These are phyloP conservation scores for Cryptosporidium andersoni DNA, from an alignment of 169 alveolate genomes.

Conservation along the genomic window DNA sequence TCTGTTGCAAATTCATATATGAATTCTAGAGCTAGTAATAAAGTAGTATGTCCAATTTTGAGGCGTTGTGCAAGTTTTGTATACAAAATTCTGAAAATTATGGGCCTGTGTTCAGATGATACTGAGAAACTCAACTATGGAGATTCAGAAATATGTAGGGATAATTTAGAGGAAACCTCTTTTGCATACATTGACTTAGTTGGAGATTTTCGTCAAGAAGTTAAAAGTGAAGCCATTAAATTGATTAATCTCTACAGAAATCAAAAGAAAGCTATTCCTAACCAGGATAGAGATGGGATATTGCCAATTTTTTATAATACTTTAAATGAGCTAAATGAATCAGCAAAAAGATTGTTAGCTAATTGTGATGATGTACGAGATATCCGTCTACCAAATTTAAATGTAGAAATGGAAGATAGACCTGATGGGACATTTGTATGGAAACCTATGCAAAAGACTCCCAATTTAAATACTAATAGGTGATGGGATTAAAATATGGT, in stretches of 20 bases:
- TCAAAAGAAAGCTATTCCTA: conserved; percentile 74
- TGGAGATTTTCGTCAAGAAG: conserved; percentile 75
- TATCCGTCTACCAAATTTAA: conserved; percentile 86
- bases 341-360: conserved; percentile 79
- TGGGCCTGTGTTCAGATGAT: conserved; percentile 78
- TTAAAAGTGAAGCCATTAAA: conserved; percentile 71
- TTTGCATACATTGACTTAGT: conserved; percentile 67
- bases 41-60: conserved; percentile 69
- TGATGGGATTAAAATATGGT: too few species aligned
- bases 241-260: conserved; percentile 74
- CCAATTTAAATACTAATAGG: not conserved
- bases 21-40: conserved; percentile 65
- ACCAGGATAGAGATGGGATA: conserved; percentile 70
- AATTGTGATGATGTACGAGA: conserved; percentile 93
- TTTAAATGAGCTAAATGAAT: conserved; percentile 76
- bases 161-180: conserved; percentile 57
- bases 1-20: conserved; percentile 78
- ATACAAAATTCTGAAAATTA: conserved; percentile 72
- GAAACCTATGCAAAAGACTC: conserved; percentile 20
- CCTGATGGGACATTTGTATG: conserved; percentile 83
- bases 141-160: conserved; percentile 13
- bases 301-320: conserved; percentile 63
- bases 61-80: conserved; percentile 73
- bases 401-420: conserved; percentile 91
- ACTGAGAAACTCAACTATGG: conserved; percentile 65